Evolutionary conservation across 768 basidiomycete genomes (phyloP).

Genomic region (Termitomyces sp.): DNA sequence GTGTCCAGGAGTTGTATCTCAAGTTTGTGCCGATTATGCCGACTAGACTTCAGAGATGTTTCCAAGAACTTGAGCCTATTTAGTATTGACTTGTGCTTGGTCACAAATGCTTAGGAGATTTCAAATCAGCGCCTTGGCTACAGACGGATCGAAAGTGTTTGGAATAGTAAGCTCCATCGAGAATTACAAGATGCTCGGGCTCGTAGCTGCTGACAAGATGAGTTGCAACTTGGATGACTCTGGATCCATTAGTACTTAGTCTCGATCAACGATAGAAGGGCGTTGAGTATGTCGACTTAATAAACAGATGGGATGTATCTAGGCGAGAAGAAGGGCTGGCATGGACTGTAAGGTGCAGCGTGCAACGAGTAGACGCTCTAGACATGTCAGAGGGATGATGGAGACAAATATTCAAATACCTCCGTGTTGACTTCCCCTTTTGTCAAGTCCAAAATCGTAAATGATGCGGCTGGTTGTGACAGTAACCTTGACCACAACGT

Average conservation of each 20-base stretch:
- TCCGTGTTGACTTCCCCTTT: constrained; percentile 27
- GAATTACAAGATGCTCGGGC: neutral
- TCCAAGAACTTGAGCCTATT: neutral
- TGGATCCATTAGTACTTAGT: neutral
- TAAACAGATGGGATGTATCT: neutral
- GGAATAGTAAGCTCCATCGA: neutral
- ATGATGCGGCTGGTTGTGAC: constrained; percentile 22
- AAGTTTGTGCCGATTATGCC: neutral
- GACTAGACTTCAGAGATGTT: neutral
- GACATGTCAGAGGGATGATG: neutral
- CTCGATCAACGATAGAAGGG: neutral
- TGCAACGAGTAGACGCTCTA: neutral
- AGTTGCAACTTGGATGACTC: too few relatives aligned
- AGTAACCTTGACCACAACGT: constrained; percentile 29
- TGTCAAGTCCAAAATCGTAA: constrained; percentile 24
- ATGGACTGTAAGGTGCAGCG: neutral
- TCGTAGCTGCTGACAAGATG: neutral
- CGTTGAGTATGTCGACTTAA: neutral
- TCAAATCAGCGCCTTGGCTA: neutral
- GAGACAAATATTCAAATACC: constrained; percentile 10
- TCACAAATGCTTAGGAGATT: neutral
- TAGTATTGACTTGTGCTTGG: neutral
- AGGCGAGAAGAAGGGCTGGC: neutral
- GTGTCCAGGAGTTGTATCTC: neutral
- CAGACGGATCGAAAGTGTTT: neutral